Base-by-base conservation (phyloP, 1,284 basidiomycete species). In the Tremellales sp. region DNA sequence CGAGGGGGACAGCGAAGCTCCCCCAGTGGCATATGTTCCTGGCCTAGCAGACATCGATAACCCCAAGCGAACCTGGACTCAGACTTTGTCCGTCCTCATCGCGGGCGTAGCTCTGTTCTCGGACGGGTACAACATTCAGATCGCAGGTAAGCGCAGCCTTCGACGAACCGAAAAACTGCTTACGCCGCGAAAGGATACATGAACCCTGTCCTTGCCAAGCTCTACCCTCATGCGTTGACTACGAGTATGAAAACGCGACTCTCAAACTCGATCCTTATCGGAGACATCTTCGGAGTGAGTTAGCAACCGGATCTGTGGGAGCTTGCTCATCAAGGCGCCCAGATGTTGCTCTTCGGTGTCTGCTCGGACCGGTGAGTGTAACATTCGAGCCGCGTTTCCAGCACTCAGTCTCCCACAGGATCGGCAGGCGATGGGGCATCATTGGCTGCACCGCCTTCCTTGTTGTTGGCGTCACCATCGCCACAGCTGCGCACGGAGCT, bases 41-140 rank as follows among this genome's bases (percentile, higher is more conserved):
- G 33, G 35, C 22, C 48, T 50, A 9, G 43, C 37, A 6, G 48
- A 45, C 26, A 26, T 53, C 19, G 44, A 46, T 28, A 40, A 16
- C 16, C 16, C 18, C 31, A 50, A 19, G 36, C 40, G 47, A 19
- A 47, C 45, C 22, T 36, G 51, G 51, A 24, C 27, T 25, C 37
- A 33, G 35, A 50, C 44, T 19, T 16, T 44, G 22, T 58, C 53
- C 4, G 53, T 57, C 24, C 37, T 60, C 29, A 51, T 61, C 40
- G 48, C 52, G 5, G 60, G 59, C 27, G 54, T 63, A 9, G 60
- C 61, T 2, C 47, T 63, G 21, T 40, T 55, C 13, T 59, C 56
- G 3, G 60, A 61, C 47, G 60, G 62, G n/a, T 65, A 63, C 45
- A 63, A 61, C 22, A 56, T 55, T 12, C 48, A 50, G 14, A 56